Percentiles rank a stretch among this genome's conserved stretches.
These are phyloP conservation scores for Colletotrichum tofieldiae DNA, from an alignment of 2,329 filamentous ascomycete genomes.

Conservation along the genomic window DNA sequence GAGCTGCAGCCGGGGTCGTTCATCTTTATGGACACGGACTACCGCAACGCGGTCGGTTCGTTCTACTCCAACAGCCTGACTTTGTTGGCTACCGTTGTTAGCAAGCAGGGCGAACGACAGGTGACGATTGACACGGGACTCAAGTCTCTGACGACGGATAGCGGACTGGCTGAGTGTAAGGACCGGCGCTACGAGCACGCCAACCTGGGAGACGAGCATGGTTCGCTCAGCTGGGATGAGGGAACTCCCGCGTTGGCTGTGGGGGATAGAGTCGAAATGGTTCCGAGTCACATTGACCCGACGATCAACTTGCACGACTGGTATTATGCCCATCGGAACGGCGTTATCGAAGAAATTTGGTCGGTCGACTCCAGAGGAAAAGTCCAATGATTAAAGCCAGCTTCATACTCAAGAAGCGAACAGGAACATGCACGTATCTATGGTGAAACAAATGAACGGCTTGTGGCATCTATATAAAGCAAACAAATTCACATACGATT, in stretches of 20 bases:
- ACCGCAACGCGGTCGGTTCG: conserved; percentile 65
- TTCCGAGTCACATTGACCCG: conserved; percentile 69
- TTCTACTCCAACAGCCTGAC: conserved; percentile 66
- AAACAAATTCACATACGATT: too few relatives aligned
- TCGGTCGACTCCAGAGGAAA: conserved; percentile 65
- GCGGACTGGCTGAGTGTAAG: conserved; percentile 65
- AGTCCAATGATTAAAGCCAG: conserved; percentile 58
- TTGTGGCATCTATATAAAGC: too few relatives aligned
- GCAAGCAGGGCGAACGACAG: conserved; percentile 59
- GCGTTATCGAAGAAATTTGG: conserved; percentile 67
- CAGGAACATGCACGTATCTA: too few relatives aligned
- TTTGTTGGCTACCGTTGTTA: conserved; percentile 64
- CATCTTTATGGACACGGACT: conserved; percentile 72
- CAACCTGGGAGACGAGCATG: conserved; percentile 66
- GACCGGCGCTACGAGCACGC: conserved; percentile 59
- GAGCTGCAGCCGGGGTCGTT: conserved; percentile 70
- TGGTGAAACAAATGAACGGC: too few relatives aligned
- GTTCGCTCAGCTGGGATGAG: conserved; percentile 62
- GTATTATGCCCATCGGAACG: conserved; percentile 65
- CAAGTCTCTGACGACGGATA: conserved; percentile 66
- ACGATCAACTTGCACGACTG: conserved; percentile 68
- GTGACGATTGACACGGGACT: conserved; percentile 66
- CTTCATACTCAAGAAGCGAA: not conserved
- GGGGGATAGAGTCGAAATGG: conserved; percentile 66
- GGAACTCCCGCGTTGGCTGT: conserved; percentile 55